A percentile compares a stretch with the other conserved stretches of the same genome.
These are phyloP conservation scores for Globisporangium rhizosaccharum DNA, from an alignment of 352 stramenopile genomes.

Conservation along the genomic window DNA sequence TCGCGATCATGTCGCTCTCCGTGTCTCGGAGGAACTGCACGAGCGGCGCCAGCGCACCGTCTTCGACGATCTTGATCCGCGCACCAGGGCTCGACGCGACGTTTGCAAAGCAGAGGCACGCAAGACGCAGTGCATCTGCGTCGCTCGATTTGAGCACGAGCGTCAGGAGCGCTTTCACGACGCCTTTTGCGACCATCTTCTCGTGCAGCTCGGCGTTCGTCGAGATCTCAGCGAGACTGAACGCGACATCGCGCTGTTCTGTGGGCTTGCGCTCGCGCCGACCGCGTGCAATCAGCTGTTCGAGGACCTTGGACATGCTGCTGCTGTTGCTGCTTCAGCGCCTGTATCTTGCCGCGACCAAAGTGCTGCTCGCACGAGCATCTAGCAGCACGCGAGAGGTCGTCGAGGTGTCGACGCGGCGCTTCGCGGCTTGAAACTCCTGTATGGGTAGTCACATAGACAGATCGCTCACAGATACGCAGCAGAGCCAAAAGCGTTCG, in stretches of 20 bases:
- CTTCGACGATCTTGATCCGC: conserved; percentile 91
- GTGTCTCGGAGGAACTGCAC: conserved; percentile 89
- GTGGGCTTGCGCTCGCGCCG: conserved; percentile 91
- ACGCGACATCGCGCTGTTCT: conserved; percentile 95
- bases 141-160: conserved; percentile 91
- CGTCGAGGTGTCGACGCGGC: too few species aligned
- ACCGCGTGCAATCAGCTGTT: conserved; percentile 94
- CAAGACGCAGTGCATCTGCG: conserved; percentile 90
- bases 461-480: too few species aligned
- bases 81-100: conserved; percentile 84
- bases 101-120: conserved; percentile 94
- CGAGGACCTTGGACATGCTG: conserved; percentile 90
- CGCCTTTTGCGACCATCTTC: conserved; percentile 94
- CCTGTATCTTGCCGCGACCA: not conserved
- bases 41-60: conserved; percentile 85
- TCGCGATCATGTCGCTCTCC: conserved; percentile 86
- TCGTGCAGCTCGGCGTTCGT: conserved; percentile 91
- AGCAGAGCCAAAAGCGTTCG: too few species aligned
- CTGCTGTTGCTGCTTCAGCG: not conserved
- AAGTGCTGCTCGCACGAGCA: not conserved
- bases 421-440: too few species aligned
- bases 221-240: conserved; percentile 94
- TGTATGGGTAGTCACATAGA: too few species aligned
- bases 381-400: too few species aligned
- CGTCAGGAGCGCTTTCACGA: conserved; percentile 88